phyloP scores from a whole-genome alignment of 2,329 filamentous ascomycete genomes.

The Epichloe sp. region DNA sequence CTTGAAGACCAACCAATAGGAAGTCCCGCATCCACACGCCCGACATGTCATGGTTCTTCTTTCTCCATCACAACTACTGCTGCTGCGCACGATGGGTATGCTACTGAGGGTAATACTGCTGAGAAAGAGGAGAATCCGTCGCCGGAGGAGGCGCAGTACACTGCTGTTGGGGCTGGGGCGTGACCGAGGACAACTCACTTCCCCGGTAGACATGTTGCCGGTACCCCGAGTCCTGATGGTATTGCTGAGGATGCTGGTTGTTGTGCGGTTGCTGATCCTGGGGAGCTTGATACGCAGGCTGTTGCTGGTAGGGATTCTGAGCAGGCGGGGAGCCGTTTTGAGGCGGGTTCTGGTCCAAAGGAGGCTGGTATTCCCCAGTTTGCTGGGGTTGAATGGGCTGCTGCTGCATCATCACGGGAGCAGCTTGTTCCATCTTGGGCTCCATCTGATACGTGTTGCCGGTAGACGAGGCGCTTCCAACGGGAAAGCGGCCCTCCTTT shows the following conservation, averaged over 20 bases:
- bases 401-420: slow-evolving; percentile 2
- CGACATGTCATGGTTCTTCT: not conserved
- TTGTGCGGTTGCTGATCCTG: slow-evolving; percentile 8
- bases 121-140: slow-evolving; percentile 10
- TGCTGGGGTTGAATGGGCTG: slow-evolving; percentile 11
- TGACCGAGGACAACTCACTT: slow-evolving; percentile 1
- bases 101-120: slow-evolving; percentile 10
- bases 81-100: not conserved
- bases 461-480: slow-evolving; percentile 6
- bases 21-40: not conserved
- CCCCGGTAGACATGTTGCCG: slow-evolving; percentile 11
- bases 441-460: slow-evolving; percentile 20
- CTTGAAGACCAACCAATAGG: not conserved
- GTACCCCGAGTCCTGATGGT: not conserved
- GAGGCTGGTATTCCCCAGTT: slow-evolving; percentile 6
- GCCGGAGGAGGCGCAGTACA: slow-evolving; percentile 8
- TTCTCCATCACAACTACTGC: not conserved
- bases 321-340: slow-evolving; percentile 11
- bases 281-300: slow-evolving; percentile 14
- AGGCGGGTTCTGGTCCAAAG: slow-evolving; percentile 13
- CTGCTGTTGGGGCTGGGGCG: slow-evolving; percentile 8
- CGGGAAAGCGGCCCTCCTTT: slow-evolving; percentile 23
- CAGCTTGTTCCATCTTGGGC: slow-evolving; percentile 15
- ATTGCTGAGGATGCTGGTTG: not conserved
- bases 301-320: slow-evolving; percentile 17